phyloP scores from a whole-genome alignment of 331 rosid species.

The Pyracantha coccinea region DNA sequence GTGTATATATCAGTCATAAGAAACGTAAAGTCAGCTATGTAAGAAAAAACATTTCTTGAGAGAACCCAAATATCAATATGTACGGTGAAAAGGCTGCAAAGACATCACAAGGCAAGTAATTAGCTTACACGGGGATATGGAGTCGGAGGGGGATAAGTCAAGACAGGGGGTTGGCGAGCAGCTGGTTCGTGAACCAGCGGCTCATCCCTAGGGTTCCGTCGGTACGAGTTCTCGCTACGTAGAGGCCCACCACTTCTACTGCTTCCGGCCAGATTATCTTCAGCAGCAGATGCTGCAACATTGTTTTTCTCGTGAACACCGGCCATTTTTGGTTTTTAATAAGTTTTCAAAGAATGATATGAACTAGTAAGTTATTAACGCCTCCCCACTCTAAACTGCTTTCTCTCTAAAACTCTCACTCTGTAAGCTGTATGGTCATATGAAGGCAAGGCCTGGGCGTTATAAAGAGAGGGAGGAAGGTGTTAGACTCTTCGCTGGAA shows the following conservation, averaged over 20 bases:
- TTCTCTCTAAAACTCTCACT: neutral
- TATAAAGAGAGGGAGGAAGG: neutral
- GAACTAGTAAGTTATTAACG: neutral
- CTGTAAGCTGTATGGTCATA: neutral
- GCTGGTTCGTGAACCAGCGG: neutral
- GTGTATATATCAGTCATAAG: neutral
- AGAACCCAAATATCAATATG: neutral
- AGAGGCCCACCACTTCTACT: neutral
- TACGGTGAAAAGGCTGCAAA: neutral
- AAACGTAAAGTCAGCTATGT: neutral
- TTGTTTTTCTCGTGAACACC: neutral
- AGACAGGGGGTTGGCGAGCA: neutral
- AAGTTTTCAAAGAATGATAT: no score
- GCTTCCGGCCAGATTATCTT: neutral
- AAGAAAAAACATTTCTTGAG: neutral
- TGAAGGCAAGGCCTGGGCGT: neutral
- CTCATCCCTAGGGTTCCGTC: neutral
- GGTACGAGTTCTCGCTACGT: neutral
- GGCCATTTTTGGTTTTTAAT: neutral
- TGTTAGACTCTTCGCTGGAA: neutral
- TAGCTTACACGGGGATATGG: slow-evolving; percentile 9
- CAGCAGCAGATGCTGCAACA: neutral
- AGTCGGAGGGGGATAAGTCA: slow-evolving; percentile 2
- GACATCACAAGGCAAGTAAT: neutral
- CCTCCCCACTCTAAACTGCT: neutral